Base-by-base conservation (phyloP, 2,329 filamentous ascomycete genomes). In the Blastomyces parvus region DNA sequence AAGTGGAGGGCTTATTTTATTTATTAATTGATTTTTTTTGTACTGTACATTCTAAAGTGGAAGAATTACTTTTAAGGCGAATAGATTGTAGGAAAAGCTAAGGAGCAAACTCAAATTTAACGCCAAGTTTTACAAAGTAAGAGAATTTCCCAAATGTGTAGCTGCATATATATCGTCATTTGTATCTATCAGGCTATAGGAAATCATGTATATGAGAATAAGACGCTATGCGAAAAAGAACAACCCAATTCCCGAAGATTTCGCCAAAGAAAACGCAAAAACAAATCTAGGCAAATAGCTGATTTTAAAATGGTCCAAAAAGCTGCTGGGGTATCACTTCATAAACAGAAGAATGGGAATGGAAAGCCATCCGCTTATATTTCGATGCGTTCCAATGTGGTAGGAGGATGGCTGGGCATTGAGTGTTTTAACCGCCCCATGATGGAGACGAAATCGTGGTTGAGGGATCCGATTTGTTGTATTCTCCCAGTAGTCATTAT, bases 241-340 rank as follows among this genome's bases (percentile, higher is more conserved):
- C 2, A 44, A 58, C 19, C 7, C 4, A 44, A 14, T 27, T 42
- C 13, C 17, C 6, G 25, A 48, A 17, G 42, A 46, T 13, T 6
- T 25, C 22, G 9, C 9, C 13, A 42, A 22, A 40, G 8, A 30
- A 48, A 48, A 48, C 0, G 22, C 46, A 46, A 59, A 44, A 14
- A 9, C 27, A 19, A 3, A 27, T 33, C 38, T 46, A 46, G 38
- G 27, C 44, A 44, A 59, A 14, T 25, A 44, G 38, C 40, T 44
- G 19, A 36, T 25, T 11, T 42, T 17, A 59, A 33, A 19, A 14
- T n/a, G n/a, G n/a, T n/a, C n/a, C n/a, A 30, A 59, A 46, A 3
- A 30, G 27, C 30, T 33, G 7, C n/a, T 59, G 17, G 57, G 57
- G 57, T 59, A 59, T 59, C 42, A 22, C 42, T 59, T 59, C 57